These are phyloP conservation scores for Flaveria brownii DNA, from an alignment of 129 eudicot species.

Conservation along the genomic window DNA sequence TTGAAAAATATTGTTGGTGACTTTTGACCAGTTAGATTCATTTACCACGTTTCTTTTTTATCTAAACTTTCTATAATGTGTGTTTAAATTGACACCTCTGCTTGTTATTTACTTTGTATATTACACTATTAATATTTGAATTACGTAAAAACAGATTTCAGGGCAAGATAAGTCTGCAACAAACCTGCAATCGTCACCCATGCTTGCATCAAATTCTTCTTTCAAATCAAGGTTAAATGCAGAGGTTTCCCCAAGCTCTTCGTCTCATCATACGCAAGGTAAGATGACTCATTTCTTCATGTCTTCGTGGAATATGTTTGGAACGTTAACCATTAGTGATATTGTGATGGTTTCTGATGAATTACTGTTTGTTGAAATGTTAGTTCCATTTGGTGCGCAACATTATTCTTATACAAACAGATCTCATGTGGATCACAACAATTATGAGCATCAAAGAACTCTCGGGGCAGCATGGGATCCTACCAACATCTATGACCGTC, in stretches of 20 bases:
- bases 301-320: conserved; percentile 6
- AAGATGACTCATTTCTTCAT: conserved; percentile 21
- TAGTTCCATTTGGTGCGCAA: conserved; percentile 47
- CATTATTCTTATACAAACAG: conserved; percentile 49
- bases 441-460: conserved; percentile 59
- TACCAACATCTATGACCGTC: conserved; percentile 31
- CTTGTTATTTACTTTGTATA: not conserved
- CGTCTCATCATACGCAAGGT: conserved; percentile 54
- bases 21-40: not conserved
- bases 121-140: conserved; percentile 24
- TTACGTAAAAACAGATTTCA: conserved; percentile 61
- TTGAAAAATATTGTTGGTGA: not conserved
- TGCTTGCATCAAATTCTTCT: conserved; percentile 39
- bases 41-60: not conserved
- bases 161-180: conserved; percentile 78
- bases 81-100: not conserved
- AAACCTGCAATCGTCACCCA: conserved; percentile 34
- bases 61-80: not conserved
- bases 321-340: not conserved
- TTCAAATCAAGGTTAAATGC: conserved; percentile 50
- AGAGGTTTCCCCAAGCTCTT: conserved; percentile 48
- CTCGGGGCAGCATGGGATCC: conserved; percentile 59
- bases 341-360: not conserved
- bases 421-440: conserved; percentile 57
- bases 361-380: conserved; percentile 39